Conservation (phyloP, 345 rosid genomes). For the Nephelium lappaceum region DNA sequence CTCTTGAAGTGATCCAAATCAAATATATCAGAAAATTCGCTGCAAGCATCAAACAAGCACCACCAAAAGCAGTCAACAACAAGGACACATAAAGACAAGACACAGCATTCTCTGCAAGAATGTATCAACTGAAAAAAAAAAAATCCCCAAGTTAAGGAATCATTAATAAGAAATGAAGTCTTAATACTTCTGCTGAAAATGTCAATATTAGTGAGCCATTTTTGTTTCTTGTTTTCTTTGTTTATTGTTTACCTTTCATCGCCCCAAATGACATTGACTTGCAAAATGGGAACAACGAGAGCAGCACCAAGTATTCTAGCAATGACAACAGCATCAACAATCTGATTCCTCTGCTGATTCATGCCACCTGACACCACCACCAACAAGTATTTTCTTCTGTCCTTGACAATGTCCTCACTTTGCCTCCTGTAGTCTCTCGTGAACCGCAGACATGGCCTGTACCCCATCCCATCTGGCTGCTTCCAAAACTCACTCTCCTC, state of each 20-base stretch:
- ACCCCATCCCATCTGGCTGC: conserved; percentile 95
- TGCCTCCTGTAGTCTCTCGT: conserved; percentile 54
- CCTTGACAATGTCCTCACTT: conserved; percentile 41
- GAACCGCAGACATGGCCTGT: conserved; percentile 72
- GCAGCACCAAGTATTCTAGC: conserved; percentile 96
- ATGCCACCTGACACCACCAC: conserved; percentile 95
- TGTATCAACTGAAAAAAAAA: background rate
- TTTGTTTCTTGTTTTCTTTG: too few species aligned
- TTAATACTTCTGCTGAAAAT: background rate
- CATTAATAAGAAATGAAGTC: background rate
- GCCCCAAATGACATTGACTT: conserved; percentile 98
- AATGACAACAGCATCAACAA: conserved; percentile 96
- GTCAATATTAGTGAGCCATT: background rate
- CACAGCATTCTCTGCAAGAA: background rate
- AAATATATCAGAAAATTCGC: conserved; percentile 95
- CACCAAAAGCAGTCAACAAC: background rate
- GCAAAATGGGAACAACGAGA: conserved; percentile 90
- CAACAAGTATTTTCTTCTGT: conserved; percentile 67
- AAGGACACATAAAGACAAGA: background rate
- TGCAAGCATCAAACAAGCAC: conserved; percentile 43
- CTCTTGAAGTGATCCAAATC: conserved; percentile 89
- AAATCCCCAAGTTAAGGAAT: background rate
- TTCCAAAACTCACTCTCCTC: conserved; percentile 72
- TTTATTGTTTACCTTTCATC: conserved; percentile 76
- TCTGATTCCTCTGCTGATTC: conserved; percentile 99